These are phyloP conservation scores for Ceratocystis cubensis DNA, from an alignment of 2,329 filamentous ascomycete genomes.

Conservation along the genomic window DNA sequence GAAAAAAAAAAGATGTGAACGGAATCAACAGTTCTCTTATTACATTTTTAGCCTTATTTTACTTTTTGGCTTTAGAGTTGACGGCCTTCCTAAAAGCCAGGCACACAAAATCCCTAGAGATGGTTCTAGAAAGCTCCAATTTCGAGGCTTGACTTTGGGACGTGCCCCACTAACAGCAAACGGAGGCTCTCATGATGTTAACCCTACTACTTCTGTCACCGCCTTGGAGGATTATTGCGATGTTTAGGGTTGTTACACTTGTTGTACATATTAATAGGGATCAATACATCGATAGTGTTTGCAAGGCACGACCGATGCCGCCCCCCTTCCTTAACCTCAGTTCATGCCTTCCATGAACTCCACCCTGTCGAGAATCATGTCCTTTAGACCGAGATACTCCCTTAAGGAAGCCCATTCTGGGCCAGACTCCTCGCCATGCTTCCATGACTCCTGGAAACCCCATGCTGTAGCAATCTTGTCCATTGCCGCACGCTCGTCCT, in stretches of 20 bases:
- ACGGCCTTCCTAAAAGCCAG: background rate
- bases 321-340: conserved; percentile 22
- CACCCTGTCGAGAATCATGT: conserved; percentile 81
- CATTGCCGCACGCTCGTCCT: conserved; percentile 78
- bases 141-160: background rate
- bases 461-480: conserved; percentile 79
- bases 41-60: background rate
- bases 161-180: conserved; percentile 9
- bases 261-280: background rate
- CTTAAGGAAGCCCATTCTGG: conserved; percentile 76
- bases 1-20: background rate
- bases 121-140: conserved; percentile 18
- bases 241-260: background rate
- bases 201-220: background rate
- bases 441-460: conserved; percentile 73
- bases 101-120: conserved; percentile 9
- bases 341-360: conserved; percentile 87
- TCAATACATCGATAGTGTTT: background rate
- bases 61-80: background rate
- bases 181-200: background rate
- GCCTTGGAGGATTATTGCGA: background rate
- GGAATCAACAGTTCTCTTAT: background rate
- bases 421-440: conserved; percentile 80
- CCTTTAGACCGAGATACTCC: conserved; percentile 68
- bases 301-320: background rate